Conservation (phyloP, 1,284 basidiomycete species). For the Xanthoconium separans region DNA sequence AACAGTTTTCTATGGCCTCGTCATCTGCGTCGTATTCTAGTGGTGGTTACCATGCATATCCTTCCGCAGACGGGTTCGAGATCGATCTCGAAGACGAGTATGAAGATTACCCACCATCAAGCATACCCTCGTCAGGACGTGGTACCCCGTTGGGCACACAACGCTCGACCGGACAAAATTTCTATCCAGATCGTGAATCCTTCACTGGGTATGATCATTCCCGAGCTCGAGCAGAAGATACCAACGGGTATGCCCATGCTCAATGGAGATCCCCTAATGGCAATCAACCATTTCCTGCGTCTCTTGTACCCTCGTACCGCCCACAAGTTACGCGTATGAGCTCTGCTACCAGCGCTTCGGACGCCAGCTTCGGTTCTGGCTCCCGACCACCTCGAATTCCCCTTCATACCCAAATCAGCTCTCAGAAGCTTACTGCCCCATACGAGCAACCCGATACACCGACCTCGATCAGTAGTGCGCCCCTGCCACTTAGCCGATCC, state of each 20-base stretch:
- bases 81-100: slow-evolving; percentile 68
- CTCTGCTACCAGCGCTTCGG: slow-evolving; percentile 46
- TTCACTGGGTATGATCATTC: slow-evolving; percentile 49
- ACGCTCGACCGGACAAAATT: slow-evolving; percentile 55
- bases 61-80: slow-evolving; percentile 65
- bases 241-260: slow-evolving; percentile 59
- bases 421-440: slow-evolving; percentile 54
- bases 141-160: slow-evolving; percentile 64
- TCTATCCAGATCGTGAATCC: slow-evolving; percentile 56
- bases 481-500: slow-evolving; percentile 49
- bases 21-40: slow-evolving; percentile 37
- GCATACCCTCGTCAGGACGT: slow-evolving; percentile 58
- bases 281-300: slow-evolving; percentile 28
- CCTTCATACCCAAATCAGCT: slow-evolving; percentile 71
- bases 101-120: slow-evolving; percentile 64
- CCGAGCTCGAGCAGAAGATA: slow-evolving; percentile 74
- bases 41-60: slow-evolving; percentile 55
- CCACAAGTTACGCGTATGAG: slow-evolving; percentile 49
- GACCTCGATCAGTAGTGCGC: slow-evolving; percentile 28
- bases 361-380: slow-evolving; percentile 49
- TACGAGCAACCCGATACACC: slow-evolving; percentile 44
- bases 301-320: slow-evolving; percentile 31
- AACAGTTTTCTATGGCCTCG: slow-evolving; percentile 33
- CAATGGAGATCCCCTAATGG: slow-evolving; percentile 57
- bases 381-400: slow-evolving; percentile 44